Conservation (phyloP, 345 rosid species). For the Gossypium rotundifolium region DNA sequence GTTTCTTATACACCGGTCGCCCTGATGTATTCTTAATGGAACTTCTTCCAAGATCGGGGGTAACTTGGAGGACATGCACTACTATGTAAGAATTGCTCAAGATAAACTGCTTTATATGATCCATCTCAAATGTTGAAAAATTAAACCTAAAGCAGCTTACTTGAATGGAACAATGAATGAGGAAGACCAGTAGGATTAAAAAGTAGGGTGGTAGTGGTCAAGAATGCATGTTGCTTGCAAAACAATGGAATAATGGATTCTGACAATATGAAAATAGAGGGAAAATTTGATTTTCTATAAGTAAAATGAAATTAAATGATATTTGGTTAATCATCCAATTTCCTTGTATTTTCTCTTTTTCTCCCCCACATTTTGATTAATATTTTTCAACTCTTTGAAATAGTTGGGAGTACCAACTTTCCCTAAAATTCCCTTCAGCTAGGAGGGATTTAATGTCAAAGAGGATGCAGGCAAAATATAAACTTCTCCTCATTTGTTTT, state of each 20-base stretch:
- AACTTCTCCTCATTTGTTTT: too few species aligned
- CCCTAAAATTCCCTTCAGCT: background rate
- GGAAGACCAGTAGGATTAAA: background rate
- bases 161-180: background rate
- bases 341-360: background rate
- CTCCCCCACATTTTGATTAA: background rate
- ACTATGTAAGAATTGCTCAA: background rate
- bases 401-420: background rate
- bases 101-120: background rate
- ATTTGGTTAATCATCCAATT: background rate
- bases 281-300: background rate
- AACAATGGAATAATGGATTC: background rate
- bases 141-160: background rate
- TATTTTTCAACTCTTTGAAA: background rate
- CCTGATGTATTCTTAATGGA: background rate
- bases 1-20: background rate
- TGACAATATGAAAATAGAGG: background rate
- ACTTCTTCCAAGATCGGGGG: background rate
- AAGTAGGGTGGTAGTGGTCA: background rate
- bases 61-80: background rate
- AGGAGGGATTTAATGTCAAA: too few species aligned
- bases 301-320: background rate
- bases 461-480: too few species aligned
- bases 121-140: background rate
- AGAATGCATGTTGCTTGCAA: background rate